A percentile compares a stretch with the other conserved stretches of the same genome.
These are phyloP conservation scores for Uncinocarpus reesii DNA, from an alignment of 2,329 filamentous ascomycete genomes.

Conservation along the genomic window DNA sequence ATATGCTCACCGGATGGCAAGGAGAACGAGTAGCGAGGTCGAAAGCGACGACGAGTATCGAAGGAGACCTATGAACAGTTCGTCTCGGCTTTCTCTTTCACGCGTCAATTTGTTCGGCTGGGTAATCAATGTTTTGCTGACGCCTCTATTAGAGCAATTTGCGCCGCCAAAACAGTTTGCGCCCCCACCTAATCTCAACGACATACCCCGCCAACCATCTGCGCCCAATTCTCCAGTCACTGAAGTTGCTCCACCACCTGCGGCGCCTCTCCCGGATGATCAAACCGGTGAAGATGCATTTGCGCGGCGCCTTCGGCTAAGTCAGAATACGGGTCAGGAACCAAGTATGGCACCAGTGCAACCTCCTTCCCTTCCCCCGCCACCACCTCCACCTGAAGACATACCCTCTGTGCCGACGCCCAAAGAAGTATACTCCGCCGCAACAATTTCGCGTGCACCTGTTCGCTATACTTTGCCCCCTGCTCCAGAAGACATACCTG, in stretches of 20 bases:
- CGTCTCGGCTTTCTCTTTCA: constrained; percentile 19
- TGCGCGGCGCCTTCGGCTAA: constrained; percentile 51
- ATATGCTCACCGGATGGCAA: constrained; percentile 57
- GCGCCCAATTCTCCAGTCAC: constrained; percentile 13
- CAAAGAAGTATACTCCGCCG: constrained; percentile 33
- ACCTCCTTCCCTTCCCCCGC: constrained; percentile 22
- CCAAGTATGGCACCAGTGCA: constrained; percentile 7
- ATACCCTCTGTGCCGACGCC: constrained; percentile 32
- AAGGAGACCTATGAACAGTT: constrained; percentile 39
- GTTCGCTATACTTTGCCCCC: constrained; percentile 57
- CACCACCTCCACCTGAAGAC: constrained; percentile 23
- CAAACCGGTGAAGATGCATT: constrained; percentile 61
- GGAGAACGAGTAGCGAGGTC: constrained; percentile 36
- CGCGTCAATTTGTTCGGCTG: too few relatives aligned
- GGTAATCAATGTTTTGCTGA: constrained; percentile 16
- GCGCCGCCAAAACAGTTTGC: constrained; percentile 44
- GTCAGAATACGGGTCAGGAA: constrained; percentile 29
- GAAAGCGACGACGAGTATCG: constrained; percentile 42
- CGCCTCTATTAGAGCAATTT: constrained; percentile 36
- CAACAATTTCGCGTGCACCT: constrained; percentile 65
- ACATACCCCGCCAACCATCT: constrained; percentile 25
- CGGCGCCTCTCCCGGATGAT: constrained; percentile 45
- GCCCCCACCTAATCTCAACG: constrained; percentile 40
- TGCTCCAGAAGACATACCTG: constrained; percentile 43
- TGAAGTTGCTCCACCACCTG: constrained; percentile 28